Evolutionary conservation across 176 grass and related monocot species (phyloP).

Genomic region (Pontederia paniculata): DNA sequence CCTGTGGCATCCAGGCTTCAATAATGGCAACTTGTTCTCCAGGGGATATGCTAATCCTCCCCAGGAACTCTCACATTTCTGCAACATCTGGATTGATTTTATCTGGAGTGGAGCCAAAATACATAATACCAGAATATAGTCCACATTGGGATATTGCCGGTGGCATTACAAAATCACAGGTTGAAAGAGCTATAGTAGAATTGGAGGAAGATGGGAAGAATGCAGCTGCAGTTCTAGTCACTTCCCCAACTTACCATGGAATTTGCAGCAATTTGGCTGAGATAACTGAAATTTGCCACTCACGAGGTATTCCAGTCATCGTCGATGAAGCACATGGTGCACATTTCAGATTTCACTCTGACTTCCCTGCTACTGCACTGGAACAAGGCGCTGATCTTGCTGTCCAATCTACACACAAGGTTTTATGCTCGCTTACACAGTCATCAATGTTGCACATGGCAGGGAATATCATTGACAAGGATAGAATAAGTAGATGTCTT

Average conservation of each 20-base stretch:
- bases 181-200: slow-evolving; percentile 43
- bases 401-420: slow-evolving; percentile 89
- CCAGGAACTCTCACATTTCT: slow-evolving; percentile 75
- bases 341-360: slow-evolving; percentile 54
- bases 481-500: slow-evolving; percentile 59
- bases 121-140: slow-evolving; percentile 74
- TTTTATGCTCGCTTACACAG: slow-evolving; percentile 81
- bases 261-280: slow-evolving; percentile 68
- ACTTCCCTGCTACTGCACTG: slow-evolving; percentile 52
- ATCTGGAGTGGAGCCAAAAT: slow-evolving; percentile 57
- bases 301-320: slow-evolving; percentile 52
- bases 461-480: slow-evolving; percentile 43
- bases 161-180: slow-evolving; percentile 38
- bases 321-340: slow-evolving; percentile 80
- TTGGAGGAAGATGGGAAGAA: slow-evolving; percentile 31
- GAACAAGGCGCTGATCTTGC: slow-evolving; percentile 72
- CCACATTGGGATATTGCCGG: slow-evolving; percentile 64
- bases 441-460: slow-evolving; percentile 79
- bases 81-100: slow-evolving; percentile 64
- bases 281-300: slow-evolving; percentile 39
- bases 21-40: slow-evolving; percentile 81
- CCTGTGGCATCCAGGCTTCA: slow-evolving; percentile 76
- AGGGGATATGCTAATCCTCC: slow-evolving; percentile 45
- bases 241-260: slow-evolving; percentile 83
- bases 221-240: slow-evolving; percentile 63